These are phyloP conservation scores for Apiotrichum domesticum DNA, from an alignment of 1,284 basidiomycete species.

Conservation along the genomic window DNA sequence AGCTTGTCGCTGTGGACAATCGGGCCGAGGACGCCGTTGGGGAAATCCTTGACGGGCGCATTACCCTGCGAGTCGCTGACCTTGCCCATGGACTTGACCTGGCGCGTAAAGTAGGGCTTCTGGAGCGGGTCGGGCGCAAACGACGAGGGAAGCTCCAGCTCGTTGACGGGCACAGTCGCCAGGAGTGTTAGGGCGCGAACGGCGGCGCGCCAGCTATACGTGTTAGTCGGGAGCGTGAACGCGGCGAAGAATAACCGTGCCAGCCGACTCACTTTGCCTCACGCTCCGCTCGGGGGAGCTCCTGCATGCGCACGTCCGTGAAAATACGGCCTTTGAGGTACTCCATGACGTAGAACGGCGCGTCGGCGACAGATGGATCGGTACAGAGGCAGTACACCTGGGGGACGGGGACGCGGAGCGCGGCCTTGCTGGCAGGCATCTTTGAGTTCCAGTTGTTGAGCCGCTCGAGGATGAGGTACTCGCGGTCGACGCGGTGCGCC, in stretches of 20 bases:
- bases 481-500: constrained; percentile 89
- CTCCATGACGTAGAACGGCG: constrained; percentile 93
- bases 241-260: background rate
- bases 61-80: constrained; percentile 68
- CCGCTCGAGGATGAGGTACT: constrained; percentile 73
- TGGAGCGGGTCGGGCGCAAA: constrained; percentile 63
- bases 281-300: constrained; percentile 57
- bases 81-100: constrained; percentile 74
- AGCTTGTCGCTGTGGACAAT: constrained; percentile 63
- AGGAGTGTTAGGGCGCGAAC: constrained; percentile 68
- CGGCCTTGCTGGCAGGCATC: constrained; percentile 2
- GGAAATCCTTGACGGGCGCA: constrained; percentile 53
- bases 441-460: constrained; percentile 64
- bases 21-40: constrained; percentile 33
- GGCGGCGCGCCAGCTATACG: constrained; percentile 65
- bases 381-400: constrained; percentile 77
- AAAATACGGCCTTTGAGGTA: constrained; percentile 90
- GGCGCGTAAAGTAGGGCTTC: constrained; percentile 78
- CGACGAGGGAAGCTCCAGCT: constrained; percentile 60
- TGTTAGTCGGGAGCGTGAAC: background rate
- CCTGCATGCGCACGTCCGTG: constrained; percentile 71
- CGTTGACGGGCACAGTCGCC: constrained; percentile 62
- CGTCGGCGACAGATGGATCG: constrained; percentile 70
- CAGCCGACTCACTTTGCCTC: constrained; percentile 59
- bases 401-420: constrained; percentile 68